A percentile compares a stretch with the other conserved stretches of the same genome.
phyloP scores from a whole-genome alignment of 2,329 filamentous ascomycete genomes.

The Trichoderma sp. region DNA sequence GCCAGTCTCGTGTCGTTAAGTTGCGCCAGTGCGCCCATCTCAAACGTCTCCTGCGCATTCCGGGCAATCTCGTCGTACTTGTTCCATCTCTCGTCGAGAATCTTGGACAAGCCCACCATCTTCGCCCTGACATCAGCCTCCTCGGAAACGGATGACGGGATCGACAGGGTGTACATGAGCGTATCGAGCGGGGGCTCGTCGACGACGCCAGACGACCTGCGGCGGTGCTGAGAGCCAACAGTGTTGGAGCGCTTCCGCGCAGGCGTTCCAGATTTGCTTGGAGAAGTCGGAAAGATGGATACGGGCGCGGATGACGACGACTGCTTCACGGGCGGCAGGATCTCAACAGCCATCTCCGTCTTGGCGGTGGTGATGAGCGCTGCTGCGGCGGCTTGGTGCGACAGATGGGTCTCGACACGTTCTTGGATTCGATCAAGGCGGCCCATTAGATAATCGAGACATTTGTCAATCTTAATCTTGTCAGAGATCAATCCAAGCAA shows the following conservation, averaged over 20 bases:
- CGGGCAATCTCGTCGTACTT: slow-evolving; percentile 48
- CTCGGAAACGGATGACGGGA: slow-evolving; percentile 42
- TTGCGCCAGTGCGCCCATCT: slow-evolving; percentile 43
- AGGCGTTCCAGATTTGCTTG: slow-evolving; percentile 40
- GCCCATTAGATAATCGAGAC: slow-evolving; percentile 52
- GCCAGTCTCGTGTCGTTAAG: slow-evolving; percentile 51
- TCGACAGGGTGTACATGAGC: slow-evolving; percentile 50
- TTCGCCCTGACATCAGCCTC: slow-evolving; percentile 30
- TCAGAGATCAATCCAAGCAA: background rate
- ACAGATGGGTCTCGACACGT: slow-evolving; percentile 47
- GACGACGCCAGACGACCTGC: slow-evolving; percentile 39
- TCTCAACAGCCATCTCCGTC: slow-evolving; percentile 42
- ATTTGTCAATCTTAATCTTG: slow-evolving; percentile 49
- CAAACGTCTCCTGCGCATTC: slow-evolving; percentile 53
- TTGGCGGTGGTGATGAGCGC: slow-evolving; percentile 46
- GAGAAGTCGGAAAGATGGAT: slow-evolving; percentile 36
- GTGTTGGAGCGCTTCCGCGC: slow-evolving; percentile 35
- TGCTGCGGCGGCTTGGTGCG: slow-evolving; percentile 45
- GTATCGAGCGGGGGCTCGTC: slow-evolving; percentile 47
- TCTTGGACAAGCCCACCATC: slow-evolving; percentile 38
- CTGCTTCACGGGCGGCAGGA: slow-evolving; percentile 14
- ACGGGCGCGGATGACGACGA: background rate
- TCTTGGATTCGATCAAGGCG: slow-evolving; percentile 45
- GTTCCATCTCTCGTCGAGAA: slow-evolving; percentile 40
- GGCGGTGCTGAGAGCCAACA: slow-evolving; percentile 31